Evolutionary conservation across 106 monocot genomes (phyloP), one percentile per base, ranked within the genome.

Genomic region (Vanilla planifolia): DNA sequence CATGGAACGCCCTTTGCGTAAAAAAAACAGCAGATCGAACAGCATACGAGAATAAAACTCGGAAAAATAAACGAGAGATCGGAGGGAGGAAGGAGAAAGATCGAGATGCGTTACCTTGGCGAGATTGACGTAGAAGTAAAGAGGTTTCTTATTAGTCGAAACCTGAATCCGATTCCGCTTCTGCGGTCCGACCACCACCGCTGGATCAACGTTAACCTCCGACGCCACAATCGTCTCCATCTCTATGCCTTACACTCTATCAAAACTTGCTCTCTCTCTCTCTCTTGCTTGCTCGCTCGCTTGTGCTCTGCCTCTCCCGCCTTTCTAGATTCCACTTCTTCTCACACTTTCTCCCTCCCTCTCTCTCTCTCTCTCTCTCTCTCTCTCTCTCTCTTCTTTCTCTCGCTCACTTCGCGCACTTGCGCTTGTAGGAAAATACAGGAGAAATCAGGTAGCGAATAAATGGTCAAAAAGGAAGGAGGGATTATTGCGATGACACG

Each of bases 41-140:
- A 5, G 2, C 29, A 30, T 56, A 3, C 55, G 29, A 50, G 7
- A 5, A 1, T 3, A 42, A 47, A 16, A 64, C 3, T 19, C n/a
- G 50, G 8, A 50, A 45, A 17, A 36, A 35, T 51, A 13, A 9
- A 15, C 51, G 23, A 22, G 4, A 51, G n/a, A n/a, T n/a, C 8
- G 2, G 7, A 8, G 26, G 8, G 24, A 25, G 20, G 6, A 34
- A 29, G 3, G 29, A 14, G 28, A 41, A 35, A 61, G 45, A 30
- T 13, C 34, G 4, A 15, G n/a, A 22, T 1, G 21, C 9, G 3
- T 25, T 16, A 91, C 90, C 90, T 91, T 91, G 40, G 90, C 90
- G 63, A 91, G 89, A 33, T 85, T 90, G 56, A 90, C 85, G 71
- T 90, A 90, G 75, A 85, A 90, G 65, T 72, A 81, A 48, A 85